Base-by-base conservation (phyloP, 2,329 filamentous ascomycete species). In the Cadophora luteo-olivacea region DNA sequence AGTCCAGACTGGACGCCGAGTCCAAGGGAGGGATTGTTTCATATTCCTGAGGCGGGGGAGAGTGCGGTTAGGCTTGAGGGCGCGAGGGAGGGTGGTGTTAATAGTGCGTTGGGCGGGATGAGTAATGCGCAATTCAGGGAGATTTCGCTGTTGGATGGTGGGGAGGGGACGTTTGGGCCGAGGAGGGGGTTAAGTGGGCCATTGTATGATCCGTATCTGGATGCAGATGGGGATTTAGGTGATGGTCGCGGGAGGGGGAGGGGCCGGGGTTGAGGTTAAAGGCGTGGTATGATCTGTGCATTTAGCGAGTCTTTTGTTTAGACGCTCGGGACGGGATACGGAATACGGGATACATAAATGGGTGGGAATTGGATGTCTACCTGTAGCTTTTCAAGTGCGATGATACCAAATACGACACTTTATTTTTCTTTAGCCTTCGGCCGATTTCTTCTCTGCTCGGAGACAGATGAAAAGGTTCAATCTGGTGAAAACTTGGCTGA, bases 11-110 rank as follows among this genome's bases (percentile, higher is more conserved):
- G 67, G 65, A 52, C 41, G 4, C 25, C 61, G 12, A 61, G 24
- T 57, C 62, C 64, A 8, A 29, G 58, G 24, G 54, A 61, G 45
- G 68, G 52, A 32, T 32, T 72, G 6, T 67, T 68, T 3, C 66
- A 72, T 67, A 75, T 75, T 22, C 68, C 72, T 36, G 73, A 75
- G 45, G 73, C 73, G 1, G 68, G 68, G 4, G 73, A 75, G 61
- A 72, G 69, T 65, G 65, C 57, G 9, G n/a, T 72, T 11, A 19
- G 65, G n/a, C 57, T 74, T 36, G 66, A 71, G 58, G 33, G n/a
- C 14, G 51, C 12, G 24, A 25, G 51, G 11, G 51, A 25, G 51
- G 51, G n/a, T 48, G 51, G n/a, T 48, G 22, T 5, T 9, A 2
- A 29, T 19, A 8, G 16, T 29, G 29, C 29, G 29, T 29, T 29